These are phyloP conservation scores for Ascochyta rabiei DNA, from an alignment of 2,329 filamentous ascomycete species.

Conservation along the genomic window DNA sequence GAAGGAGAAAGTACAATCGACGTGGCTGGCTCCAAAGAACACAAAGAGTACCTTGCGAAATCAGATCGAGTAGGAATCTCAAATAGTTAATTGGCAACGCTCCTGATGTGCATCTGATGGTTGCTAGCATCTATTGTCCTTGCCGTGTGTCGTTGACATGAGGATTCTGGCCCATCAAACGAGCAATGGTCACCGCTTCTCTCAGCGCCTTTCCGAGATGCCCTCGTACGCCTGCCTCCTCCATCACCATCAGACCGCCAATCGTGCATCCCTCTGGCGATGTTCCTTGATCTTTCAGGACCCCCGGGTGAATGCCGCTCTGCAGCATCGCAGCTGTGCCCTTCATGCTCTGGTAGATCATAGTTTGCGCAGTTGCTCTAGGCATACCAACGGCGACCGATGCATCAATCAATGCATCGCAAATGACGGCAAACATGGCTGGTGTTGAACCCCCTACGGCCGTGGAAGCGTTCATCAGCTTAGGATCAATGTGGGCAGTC, in stretches of 20 bases:
- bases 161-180: constrained; percentile 48
- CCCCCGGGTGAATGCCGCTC: constrained; percentile 35
- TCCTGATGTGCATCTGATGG: too few relatives aligned
- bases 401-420: constrained; percentile 41
- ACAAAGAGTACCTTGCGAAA: too few relatives aligned
- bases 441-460: constrained; percentile 41
- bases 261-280: constrained; percentile 43
- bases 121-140: not conserved
- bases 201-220: constrained; percentile 47
- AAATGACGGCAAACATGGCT: constrained; percentile 41
- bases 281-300: constrained; percentile 39
- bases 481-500: constrained; percentile 26
- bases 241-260: constrained; percentile 42
- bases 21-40: too few relatives aligned
- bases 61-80: too few relatives aligned
- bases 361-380: constrained; percentile 29
- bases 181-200: constrained; percentile 57
- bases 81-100: too few relatives aligned
- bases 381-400: constrained; percentile 39
- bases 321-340: constrained; percentile 40
- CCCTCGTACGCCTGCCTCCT: constrained; percentile 38
- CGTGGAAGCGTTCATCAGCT: constrained; percentile 37
- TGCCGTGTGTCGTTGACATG: constrained; percentile 53
- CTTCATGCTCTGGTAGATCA: constrained; percentile 43
- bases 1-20: too few relatives aligned